These are phyloP conservation scores for Pyrenophora graminea DNA, from an alignment of 2,329 filamentous ascomycete species.

Conservation along the genomic window DNA sequence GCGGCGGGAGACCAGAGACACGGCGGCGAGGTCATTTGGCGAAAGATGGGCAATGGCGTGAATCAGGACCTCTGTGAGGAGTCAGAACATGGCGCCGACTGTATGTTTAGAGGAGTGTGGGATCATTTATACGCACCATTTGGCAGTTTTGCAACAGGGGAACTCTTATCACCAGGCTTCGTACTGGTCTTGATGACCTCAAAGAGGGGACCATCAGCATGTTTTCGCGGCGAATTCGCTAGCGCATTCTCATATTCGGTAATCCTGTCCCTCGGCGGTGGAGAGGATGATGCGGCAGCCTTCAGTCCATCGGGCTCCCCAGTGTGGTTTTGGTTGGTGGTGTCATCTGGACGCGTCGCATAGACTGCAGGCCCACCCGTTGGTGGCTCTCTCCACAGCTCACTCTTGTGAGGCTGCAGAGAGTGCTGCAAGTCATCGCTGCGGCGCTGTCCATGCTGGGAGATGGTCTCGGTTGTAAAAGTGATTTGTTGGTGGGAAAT, in stretches of 20 bases:
- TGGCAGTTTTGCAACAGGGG: slow-evolving; percentile 66
- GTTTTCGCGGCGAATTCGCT: slow-evolving; percentile 45
- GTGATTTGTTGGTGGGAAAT: slow-evolving; percentile 47
- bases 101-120: neutral
- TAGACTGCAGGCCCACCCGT: slow-evolving; percentile 23
- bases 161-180: slow-evolving; percentile 50
- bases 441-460: slow-evolving; percentile 64
- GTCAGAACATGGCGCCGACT: slow-evolving; percentile 11
- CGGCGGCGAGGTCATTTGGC: slow-evolving; percentile 77
- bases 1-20: slow-evolving; percentile 83
- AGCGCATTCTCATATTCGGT: slow-evolving; percentile 60
- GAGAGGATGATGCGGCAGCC: slow-evolving; percentile 17
- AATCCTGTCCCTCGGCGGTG: slow-evolving; percentile 54
- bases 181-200: slow-evolving; percentile 56
- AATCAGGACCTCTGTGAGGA: slow-evolving; percentile 77
- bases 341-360: slow-evolving; percentile 27
- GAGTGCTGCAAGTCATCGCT: slow-evolving; percentile 52
- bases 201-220: slow-evolving; percentile 53
- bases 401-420: slow-evolving; percentile 46
- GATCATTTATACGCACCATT: slow-evolving; percentile 67
- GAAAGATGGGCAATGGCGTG: slow-evolving; percentile 90
- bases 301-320: slow-evolving; percentile 38
- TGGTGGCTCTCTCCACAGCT: slow-evolving; percentile 35
- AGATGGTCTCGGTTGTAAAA: slow-evolving; percentile 44
- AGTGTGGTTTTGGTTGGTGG: slow-evolving; percentile 13